Evolutionary conservation across 495 filamentous ascomycete species (phyloP).

Genomic region (Aspergillus nanangensis): DNA sequence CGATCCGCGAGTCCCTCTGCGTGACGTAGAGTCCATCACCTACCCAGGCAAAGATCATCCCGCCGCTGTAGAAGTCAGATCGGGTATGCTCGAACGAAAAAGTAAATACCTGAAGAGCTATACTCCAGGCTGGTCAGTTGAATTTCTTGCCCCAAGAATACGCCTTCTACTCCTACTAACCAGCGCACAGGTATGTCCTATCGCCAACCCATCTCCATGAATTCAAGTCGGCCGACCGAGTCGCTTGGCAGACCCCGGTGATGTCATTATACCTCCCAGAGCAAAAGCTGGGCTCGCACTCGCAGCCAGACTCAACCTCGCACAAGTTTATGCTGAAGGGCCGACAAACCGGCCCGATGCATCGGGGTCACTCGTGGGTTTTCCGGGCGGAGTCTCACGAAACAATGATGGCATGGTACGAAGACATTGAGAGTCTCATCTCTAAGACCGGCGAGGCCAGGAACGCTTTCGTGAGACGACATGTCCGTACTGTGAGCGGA

Average conservation of each 20-base stretch:
- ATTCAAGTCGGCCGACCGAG: slow-evolving; percentile 84
- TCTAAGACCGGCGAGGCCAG: slow-evolving; percentile 87
- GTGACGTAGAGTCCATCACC: slow-evolving; percentile 75
- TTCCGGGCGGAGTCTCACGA: slow-evolving; percentile 94
- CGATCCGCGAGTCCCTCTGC: slow-evolving; percentile 74
- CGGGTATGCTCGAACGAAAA: slow-evolving; percentile 91
- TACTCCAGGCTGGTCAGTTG: slow-evolving; percentile 83
- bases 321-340: slow-evolving; percentile 98
- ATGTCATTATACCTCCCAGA: slow-evolving; percentile 96
- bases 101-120: slow-evolving; percentile 99
- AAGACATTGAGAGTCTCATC: slow-evolving; percentile 82
- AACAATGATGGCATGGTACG: slow-evolving; percentile 96
- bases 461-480: slow-evolving; percentile 75
- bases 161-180: slow-evolving; percentile 24
- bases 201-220: slow-evolving; percentile 96
- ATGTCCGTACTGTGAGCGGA: slow-evolving; percentile 70
- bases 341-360: slow-evolving; percentile 87
- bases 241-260: slow-evolving; percentile 69
- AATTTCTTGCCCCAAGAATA: background rate
- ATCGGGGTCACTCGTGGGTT: slow-evolving; percentile 95
- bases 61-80: slow-evolving; percentile 78
- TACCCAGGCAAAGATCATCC: slow-evolving; percentile 93
- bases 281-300: slow-evolving; percentile 92
- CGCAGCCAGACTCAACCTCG: slow-evolving; percentile 76
- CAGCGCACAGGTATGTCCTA: slow-evolving; percentile 77